A percentile compares a stretch with the other conserved stretches of the same genome.
Evolutionary conservation across 805 yeast species (phyloP).

Genomic region (Ogataea nitratoaversa): DNA sequence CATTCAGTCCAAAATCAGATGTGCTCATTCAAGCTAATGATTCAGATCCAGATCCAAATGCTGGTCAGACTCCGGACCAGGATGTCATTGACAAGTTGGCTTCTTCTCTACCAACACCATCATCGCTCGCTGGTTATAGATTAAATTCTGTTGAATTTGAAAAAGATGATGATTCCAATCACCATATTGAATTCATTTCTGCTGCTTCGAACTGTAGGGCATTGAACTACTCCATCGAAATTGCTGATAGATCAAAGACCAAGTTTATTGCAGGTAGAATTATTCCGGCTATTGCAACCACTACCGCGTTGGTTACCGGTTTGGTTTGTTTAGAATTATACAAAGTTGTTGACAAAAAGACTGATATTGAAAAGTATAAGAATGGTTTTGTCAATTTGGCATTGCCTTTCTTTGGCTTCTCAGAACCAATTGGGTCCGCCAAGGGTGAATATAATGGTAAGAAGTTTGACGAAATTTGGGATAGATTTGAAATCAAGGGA

Average conservation of each 20-base stretch:
- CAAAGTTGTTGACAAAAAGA: conserved; percentile 77
- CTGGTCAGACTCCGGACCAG: conserved; percentile 44
- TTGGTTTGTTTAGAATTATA: conserved; percentile 86
- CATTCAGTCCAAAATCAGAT: conserved; percentile 72
- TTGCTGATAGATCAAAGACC: conserved; percentile 85
- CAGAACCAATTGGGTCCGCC: conserved; percentile 89
- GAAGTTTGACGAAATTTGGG: conserved; percentile 89
- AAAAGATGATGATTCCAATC: conserved; percentile 95
- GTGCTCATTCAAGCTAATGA: conserved; percentile 81
- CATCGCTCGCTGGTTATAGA: conserved; percentile 83
- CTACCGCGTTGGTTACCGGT: conserved; percentile 97
- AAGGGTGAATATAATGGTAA: conserved; percentile 77
- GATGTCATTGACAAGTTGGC: conserved; percentile 68
- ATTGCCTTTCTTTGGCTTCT: conserved; percentile 92
- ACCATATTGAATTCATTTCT: conserved; percentile 91
- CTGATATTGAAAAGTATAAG: conserved; percentile 78
- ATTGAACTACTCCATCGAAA: conserved; percentile 78
- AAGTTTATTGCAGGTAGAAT: conserved; percentile 98
- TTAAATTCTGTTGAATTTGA: conserved; percentile 90
- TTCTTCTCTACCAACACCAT: conserved; percentile 80
- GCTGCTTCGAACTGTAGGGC: conserved; percentile 98
- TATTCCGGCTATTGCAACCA: conserved; percentile 98
- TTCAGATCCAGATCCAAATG: conserved; percentile 84
- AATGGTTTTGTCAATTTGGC: conserved; percentile 92
- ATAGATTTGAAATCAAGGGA: conserved; percentile 78